Conservation (phyloP, 1,284 basidiomycete genomes). For the Sphaerobolus stellatus region DNA sequence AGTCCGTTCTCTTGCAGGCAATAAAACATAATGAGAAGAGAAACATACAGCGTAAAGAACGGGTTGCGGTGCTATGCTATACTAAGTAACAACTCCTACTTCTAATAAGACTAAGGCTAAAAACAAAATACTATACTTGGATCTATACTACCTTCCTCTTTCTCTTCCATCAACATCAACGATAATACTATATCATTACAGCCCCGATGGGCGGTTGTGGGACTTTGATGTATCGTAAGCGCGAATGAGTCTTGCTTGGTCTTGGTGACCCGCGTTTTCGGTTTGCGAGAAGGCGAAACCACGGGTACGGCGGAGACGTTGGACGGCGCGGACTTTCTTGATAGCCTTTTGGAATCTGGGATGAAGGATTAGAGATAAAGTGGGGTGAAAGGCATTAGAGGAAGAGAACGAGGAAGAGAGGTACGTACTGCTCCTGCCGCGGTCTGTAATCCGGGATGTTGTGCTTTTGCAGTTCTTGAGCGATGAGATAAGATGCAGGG, state of each 20-base stretch:
- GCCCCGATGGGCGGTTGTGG: slow-evolving; percentile 63
- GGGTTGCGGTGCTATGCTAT: no score
- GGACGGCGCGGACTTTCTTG: slow-evolving; percentile 95
- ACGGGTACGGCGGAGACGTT: slow-evolving; percentile 90
- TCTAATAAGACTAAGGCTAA: no score
- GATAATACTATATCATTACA: no score
- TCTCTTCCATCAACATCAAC: no score
- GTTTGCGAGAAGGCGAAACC: slow-evolving; percentile 98
- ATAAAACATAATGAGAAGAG: no score
- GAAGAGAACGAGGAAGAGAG: slow-evolving; percentile 1
- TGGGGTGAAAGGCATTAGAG: slow-evolving; percentile 8
- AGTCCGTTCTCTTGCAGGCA: no score
- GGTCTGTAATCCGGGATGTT: slow-evolving; percentile 97
- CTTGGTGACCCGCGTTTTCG: slow-evolving; percentile 77
- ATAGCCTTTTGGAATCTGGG: slow-evolving; percentile 92
- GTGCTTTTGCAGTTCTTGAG: slow-evolving; percentile 96
- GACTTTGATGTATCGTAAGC: slow-evolving; percentile 88
- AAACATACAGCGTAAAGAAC: no score
- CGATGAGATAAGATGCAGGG: slow-evolving; percentile 93
- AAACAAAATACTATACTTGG: no score
- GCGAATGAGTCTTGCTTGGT: slow-evolving; percentile 83
- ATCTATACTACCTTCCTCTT: no score
- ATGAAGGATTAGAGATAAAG: no score
- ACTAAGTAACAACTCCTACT: no score
- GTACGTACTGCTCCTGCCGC: slow-evolving; percentile 88